These are phyloP conservation scores for Calonectria henricotiae DNA, from an alignment of 2,329 filamentous ascomycete genomes.

Conservation along the genomic window DNA sequence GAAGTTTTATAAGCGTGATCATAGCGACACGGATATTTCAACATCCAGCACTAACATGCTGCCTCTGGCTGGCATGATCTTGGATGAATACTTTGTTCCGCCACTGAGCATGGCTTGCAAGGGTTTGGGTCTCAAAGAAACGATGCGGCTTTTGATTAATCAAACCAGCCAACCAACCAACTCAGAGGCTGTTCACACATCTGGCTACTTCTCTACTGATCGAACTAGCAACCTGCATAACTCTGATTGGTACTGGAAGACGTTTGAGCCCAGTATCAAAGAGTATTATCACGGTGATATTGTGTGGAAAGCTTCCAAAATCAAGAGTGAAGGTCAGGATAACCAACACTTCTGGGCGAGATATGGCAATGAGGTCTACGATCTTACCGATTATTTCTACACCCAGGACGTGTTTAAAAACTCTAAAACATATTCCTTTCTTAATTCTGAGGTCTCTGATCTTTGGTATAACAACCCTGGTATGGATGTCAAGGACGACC, in stretches of 20 bases:
- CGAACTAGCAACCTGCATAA: slow-evolving; percentile 72
- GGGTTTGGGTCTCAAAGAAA: slow-evolving; percentile 76
- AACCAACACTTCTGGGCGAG: slow-evolving; percentile 85
- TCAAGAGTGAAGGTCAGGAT: slow-evolving; percentile 78
- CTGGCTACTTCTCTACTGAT: slow-evolving; percentile 75
- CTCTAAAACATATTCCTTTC: slow-evolving; percentile 76
- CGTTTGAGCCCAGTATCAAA: slow-evolving; percentile 85
- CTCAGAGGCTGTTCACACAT: slow-evolving; percentile 75
- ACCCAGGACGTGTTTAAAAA: slow-evolving; percentile 76
- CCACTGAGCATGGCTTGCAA: slow-evolving; percentile 84
- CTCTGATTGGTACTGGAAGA: slow-evolving; percentile 82
- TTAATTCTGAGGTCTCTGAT: slow-evolving; percentile 78
- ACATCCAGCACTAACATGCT: slow-evolving; percentile 79
- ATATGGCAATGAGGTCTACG: slow-evolving; percentile 84
- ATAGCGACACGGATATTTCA: slow-evolving; percentile 81
- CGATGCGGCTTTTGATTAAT: slow-evolving; percentile 75
- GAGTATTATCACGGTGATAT: slow-evolving; percentile 91
- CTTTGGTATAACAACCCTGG: slow-evolving; percentile 84
- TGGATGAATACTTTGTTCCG: slow-evolving; percentile 89
- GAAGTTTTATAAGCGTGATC: slow-evolving; percentile 88
- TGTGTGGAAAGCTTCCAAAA: slow-evolving; percentile 76
- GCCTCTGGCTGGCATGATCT: slow-evolving; percentile 82
- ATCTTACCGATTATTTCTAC: slow-evolving; percentile 92
- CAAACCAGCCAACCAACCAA: slow-evolving; percentile 70
- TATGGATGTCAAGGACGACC: slow-evolving; percentile 80